Evolutionary conservation across 2,329 filamentous ascomycete species (phyloP).

Genomic region (Sclerotinia borealis): DNA sequence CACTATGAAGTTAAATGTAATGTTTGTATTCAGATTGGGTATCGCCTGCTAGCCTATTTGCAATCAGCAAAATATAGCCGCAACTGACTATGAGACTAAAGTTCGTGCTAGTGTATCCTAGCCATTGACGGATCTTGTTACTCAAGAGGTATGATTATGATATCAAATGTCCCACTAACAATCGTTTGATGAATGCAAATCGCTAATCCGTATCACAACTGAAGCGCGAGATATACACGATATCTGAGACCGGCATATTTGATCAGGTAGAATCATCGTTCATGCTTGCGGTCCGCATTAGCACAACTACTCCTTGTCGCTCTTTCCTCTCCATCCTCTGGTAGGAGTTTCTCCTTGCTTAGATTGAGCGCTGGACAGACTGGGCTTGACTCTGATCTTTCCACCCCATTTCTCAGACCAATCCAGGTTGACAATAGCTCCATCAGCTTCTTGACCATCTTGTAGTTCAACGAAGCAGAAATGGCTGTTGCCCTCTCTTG

Average conservation of each 20-base stretch:
- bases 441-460: constrained; percentile 47
- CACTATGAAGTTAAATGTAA: not conserved
- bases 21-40: constrained; percentile 7
- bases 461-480: constrained; percentile 60
- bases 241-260: not conserved
- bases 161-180: not conserved
- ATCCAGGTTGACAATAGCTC: constrained; percentile 42
- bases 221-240: not conserved
- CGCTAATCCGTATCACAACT: not conserved
- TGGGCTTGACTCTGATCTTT: constrained; percentile 23
- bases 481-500: constrained; percentile 48
- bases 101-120: not conserved
- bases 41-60: constrained; percentile 7
- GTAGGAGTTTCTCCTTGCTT: constrained; percentile 9
- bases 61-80: not conserved
- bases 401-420: constrained; percentile 22
- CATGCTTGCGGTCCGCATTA: not conserved
- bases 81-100: constrained; percentile 6
- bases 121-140: not conserved
- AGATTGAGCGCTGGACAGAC: constrained; percentile 1
- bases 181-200: not conserved
- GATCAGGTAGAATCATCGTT: not conserved
- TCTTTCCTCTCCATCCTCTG: constrained; percentile 11
- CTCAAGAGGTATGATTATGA: not conserved
- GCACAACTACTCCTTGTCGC: not conserved